Evolutionary conservation across 805 yeast species (phyloP).

Genomic region (Saturnispora hagleri): DNA sequence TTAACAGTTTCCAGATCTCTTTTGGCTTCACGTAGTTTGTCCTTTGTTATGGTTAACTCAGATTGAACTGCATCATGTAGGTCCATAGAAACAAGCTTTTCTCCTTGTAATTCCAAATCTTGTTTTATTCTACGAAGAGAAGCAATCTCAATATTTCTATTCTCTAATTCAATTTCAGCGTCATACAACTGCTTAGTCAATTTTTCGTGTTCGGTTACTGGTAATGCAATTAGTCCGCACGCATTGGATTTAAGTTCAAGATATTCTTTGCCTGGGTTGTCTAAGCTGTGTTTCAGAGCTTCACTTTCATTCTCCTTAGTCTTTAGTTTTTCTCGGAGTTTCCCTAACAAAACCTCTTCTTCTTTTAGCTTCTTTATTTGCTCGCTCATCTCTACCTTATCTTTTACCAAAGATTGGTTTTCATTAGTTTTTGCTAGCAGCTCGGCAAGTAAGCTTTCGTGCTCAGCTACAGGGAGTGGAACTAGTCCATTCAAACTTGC

Average conservation of each 20-base stretch:
- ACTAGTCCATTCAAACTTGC: slow-evolving; percentile 24
- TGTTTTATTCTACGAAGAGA: slow-evolving; percentile 7
- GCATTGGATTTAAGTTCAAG: slow-evolving; percentile 23
- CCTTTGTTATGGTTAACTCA: slow-evolving; percentile 5
- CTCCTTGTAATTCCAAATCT: slow-evolving; percentile 12
- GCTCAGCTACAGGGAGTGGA: slow-evolving; percentile 20
- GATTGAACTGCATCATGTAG: slow-evolving; percentile 12
- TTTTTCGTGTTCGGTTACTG: slow-evolving; percentile 9
- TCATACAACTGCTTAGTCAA: slow-evolving; percentile 7
- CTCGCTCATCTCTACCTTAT: neutral
- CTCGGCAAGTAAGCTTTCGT: slow-evolving; percentile 10
- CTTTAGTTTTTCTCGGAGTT: neutral
- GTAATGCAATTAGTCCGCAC: slow-evolving; percentile 26
- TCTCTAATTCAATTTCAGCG: slow-evolving; percentile 1
- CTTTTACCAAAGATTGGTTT: neutral
- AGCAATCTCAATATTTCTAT: slow-evolving; percentile 8
- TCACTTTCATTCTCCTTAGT: slow-evolving; percentile 4
- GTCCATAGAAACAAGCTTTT: slow-evolving; percentile 11
- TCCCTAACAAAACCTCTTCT: neutral
- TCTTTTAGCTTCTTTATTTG: slow-evolving; percentile 1
- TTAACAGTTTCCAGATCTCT: slow-evolving; percentile 8
- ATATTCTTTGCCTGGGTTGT: slow-evolving; percentile 11
- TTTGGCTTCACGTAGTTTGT: slow-evolving; percentile 4
- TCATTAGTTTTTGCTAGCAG: slow-evolving; percentile 4
- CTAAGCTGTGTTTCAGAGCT: neutral